Base-by-base conservation (phyloP, 345 rosid genomes). In the Citrus hindsii region DNA sequence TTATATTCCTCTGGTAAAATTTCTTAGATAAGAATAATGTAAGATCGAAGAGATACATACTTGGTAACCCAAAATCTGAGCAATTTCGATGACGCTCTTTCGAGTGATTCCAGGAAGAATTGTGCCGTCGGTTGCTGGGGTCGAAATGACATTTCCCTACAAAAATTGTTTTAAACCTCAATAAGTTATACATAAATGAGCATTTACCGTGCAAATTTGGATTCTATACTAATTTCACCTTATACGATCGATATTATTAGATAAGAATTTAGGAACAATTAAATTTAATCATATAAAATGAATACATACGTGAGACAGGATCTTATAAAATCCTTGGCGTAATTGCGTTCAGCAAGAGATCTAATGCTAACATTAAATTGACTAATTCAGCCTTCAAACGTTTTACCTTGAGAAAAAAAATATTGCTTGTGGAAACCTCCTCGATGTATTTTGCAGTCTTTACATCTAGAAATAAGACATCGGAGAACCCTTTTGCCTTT, bases 401-500 rank as follows among this genome's bases (percentile, higher is more conserved):
- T 24, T 7, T 9, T 79, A 89, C 97, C 93, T 89, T 93, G 56
- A 86, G 84, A 5, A 87, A 18, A 76, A 90, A 93, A 72, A 90
- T 73, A 69, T 92, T 93, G 78, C 86, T 78, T 13, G 92, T 80
- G 59, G 91, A 81, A 79, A 74, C 79, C 86, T 93, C 98, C 77
- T 92, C 95, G 19, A 92, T 75, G 61, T 88, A 60, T 66, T 67
- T 90, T 59, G 88, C 82, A 48, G 86, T 86, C 32, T 71, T 84
- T 16, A 91, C 86, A 71, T 93, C 98, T 7, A 93, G 90, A 72
- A 81, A 92, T 56, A 92, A 24, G 40, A 88, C 89, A 75, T 91
- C 97, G 0, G 91, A 83, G 82, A 87, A 93, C 40, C 94, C 94
- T 9, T 82, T 81, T 32, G 88, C 83, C 81, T 88, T 93, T 71